Conservation (phyloP, 805 yeast genomes). For the Cyberlindnera mississippiensis region DNA sequence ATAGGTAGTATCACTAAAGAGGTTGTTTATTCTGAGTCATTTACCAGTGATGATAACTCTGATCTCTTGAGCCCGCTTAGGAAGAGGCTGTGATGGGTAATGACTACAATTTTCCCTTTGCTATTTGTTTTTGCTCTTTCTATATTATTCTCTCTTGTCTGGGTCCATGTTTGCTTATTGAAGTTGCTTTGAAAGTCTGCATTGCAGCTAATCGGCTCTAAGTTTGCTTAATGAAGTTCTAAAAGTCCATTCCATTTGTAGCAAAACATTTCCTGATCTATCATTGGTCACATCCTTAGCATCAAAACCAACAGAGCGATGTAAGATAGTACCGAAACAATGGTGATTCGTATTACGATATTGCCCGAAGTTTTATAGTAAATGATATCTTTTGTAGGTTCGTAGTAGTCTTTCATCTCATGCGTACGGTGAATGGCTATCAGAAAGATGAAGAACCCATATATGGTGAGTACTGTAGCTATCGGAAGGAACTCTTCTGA, state of each 20-base stretch:
- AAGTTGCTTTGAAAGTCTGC: too few relatives aligned
- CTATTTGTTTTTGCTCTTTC: background rate
- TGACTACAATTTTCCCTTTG: background rate
- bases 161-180: background rate
- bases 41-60: constrained; percentile 11
- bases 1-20: constrained; percentile 24
- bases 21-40: constrained; percentile 22
- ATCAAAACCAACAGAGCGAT: constrained; percentile 48
- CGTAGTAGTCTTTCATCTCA: constrained; percentile 36
- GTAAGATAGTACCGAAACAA: constrained; percentile 49
- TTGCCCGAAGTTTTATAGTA: constrained; percentile 61
- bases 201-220: background rate
- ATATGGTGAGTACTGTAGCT: constrained; percentile 61
- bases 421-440: constrained; percentile 34
- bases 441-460: constrained; percentile 45
- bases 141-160: background rate
- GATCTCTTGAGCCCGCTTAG: constrained; percentile 10
- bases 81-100: constrained; percentile 1
- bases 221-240: too few relatives aligned
- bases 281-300: constrained; percentile 32
- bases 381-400: constrained; percentile 32
- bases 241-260: background rate
- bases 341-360: constrained; percentile 47
- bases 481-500: constrained; percentile 59
- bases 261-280: too few relatives aligned